A percentile compares a stretch with the other conserved stretches of the same genome.
These are phyloP conservation scores for Porphyrellus cyaneotinctus DNA, from an alignment of 768 basidiomycete species.

Conservation along the genomic window DNA sequence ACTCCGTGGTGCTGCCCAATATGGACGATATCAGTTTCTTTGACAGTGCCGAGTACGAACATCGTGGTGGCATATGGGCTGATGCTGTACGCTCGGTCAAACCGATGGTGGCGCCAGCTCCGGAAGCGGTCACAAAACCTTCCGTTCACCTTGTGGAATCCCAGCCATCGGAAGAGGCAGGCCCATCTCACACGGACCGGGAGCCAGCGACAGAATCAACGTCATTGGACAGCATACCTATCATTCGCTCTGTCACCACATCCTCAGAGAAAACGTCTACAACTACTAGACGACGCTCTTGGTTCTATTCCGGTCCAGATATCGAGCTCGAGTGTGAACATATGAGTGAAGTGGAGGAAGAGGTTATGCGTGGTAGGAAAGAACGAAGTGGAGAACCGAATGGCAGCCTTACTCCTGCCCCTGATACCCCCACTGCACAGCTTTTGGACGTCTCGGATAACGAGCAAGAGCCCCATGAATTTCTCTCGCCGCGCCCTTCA, in stretches of 20 bases:
- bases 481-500: slow-evolving; percentile 36
- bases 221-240: slow-evolving; percentile 19
- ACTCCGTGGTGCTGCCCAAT: slow-evolving; percentile 92
- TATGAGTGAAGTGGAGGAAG: slow-evolving; percentile 24
- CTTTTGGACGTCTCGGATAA: slow-evolving; percentile 14
- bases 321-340: slow-evolving; percentile 31
- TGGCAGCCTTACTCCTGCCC: slow-evolving; percentile 26
- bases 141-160: slow-evolving; percentile 21
- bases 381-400: slow-evolving; percentile 35
- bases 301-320: slow-evolving; percentile 49
- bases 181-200: slow-evolving; percentile 28
- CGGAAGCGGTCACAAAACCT: slow-evolving; percentile 6
- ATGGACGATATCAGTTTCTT: slow-evolving; percentile 99
- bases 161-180: slow-evolving; percentile 35
- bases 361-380: slow-evolving; percentile 13
- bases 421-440: slow-evolving; percentile 7
- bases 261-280: slow-evolving; percentile 24
- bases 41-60: slow-evolving; percentile 58
- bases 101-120: slow-evolving; percentile 9
- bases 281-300: slow-evolving; percentile 44
- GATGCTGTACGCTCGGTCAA: slow-evolving; percentile 57
- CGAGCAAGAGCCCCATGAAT: slow-evolving; percentile 17
- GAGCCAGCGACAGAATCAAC: slow-evolving; percentile 23
- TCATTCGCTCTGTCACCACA: slow-evolving; percentile 23
- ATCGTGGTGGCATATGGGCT: slow-evolving; percentile 87